Conservation (phyloP, 306 rosid species). For the Glycine latifolia region DNA sequence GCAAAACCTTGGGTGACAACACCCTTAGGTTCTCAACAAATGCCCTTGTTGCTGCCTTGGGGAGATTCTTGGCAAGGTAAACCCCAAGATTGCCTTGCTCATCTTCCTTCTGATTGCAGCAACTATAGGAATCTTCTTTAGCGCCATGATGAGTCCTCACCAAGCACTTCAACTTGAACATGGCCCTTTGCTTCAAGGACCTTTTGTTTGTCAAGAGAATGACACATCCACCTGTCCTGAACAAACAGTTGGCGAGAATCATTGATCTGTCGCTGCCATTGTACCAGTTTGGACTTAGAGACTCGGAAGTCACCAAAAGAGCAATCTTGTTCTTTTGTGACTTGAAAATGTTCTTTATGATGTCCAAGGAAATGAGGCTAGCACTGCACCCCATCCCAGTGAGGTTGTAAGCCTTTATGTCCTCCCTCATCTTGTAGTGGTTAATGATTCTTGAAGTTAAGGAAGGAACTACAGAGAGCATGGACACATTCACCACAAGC, state of each 20-base stretch:
- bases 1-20: slow-evolving; percentile 73
- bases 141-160: slow-evolving; percentile 88
- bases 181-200: slow-evolving; percentile 51
- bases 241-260: slow-evolving; percentile 80
- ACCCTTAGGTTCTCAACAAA: slow-evolving; percentile 79
- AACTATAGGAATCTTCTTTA: slow-evolving; percentile 68
- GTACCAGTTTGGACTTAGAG: slow-evolving; percentile 90
- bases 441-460: slow-evolving; percentile 64
- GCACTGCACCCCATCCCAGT: slow-evolving; percentile 97
- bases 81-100: slow-evolving; percentile 67
- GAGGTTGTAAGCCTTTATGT: slow-evolving; percentile 79
- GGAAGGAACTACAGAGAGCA: slow-evolving; percentile 71
- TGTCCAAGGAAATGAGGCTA: slow-evolving; percentile 72
- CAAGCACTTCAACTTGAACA: slow-evolving; percentile 63
- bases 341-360: slow-evolving; percentile 63
- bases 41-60: slow-evolving; percentile 88
- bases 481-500: slow-evolving; percentile 82
- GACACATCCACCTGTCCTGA: slow-evolving; percentile 77
- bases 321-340: slow-evolving; percentile 64
- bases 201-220: slow-evolving; percentile 75
- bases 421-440: slow-evolving; percentile 74
- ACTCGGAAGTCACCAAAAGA: slow-evolving; percentile 79
- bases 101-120: slow-evolving; percentile 83
- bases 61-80: slow-evolving; percentile 69
- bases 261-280: slow-evolving; percentile 78